These are phyloP conservation scores for Macroventuria anomochaeta DNA, from an alignment of 2,329 filamentous ascomycete species.

Conservation along the genomic window DNA sequence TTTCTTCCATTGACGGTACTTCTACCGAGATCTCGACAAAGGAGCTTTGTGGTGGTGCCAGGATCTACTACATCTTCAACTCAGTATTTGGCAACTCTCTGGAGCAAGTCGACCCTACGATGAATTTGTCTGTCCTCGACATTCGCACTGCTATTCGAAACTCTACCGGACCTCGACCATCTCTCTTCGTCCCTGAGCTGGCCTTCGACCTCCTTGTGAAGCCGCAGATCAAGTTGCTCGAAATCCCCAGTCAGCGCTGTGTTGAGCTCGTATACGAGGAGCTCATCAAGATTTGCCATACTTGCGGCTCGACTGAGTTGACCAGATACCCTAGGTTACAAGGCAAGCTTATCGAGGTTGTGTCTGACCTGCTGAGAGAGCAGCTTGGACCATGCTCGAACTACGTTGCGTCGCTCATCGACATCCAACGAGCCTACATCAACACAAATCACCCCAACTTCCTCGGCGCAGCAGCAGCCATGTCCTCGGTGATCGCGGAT, in stretches of 20 bases:
- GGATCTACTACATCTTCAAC: slow-evolving; percentile 99
- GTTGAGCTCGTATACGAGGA: slow-evolving; percentile 99
- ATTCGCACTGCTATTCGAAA: slow-evolving; percentile 98
- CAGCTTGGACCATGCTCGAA: slow-evolving; percentile 84
- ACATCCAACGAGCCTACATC: slow-evolving; percentile 97
- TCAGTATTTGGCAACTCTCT: slow-evolving; percentile 97
- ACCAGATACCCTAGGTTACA: slow-evolving; percentile 91
- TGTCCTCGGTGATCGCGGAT: slow-evolving; percentile 94
- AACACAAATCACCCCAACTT: slow-evolving; percentile 99
- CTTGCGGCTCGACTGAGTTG: slow-evolving; percentile 93
- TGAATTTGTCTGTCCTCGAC: slow-evolving; percentile 90
- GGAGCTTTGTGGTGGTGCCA: slow-evolving; percentile 90
- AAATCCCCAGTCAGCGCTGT: slow-evolving; percentile 92
- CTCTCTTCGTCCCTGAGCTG: slow-evolving; percentile 95
- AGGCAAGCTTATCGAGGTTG: slow-evolving; percentile 96
- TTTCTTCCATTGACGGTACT: slow-evolving; percentile 97
- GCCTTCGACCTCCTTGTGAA: slow-evolving; percentile 98
- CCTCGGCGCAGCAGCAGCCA: slow-evolving; percentile 91
- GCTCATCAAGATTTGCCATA: slow-evolving; percentile 99
- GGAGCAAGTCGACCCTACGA: slow-evolving; percentile 94
- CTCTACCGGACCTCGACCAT: slow-evolving; percentile 93
- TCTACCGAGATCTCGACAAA: slow-evolving; percentile 99
- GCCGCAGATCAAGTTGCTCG: slow-evolving; percentile 95
- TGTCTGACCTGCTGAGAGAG: slow-evolving; percentile 93
- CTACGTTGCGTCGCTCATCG: slow-evolving; percentile 96